A percentile compares a stretch with the other conserved stretches of the same genome.
Evolutionary conservation across 2,329 filamentous ascomycete species (phyloP).

Genomic region (Calonectria naviculata): DNA sequence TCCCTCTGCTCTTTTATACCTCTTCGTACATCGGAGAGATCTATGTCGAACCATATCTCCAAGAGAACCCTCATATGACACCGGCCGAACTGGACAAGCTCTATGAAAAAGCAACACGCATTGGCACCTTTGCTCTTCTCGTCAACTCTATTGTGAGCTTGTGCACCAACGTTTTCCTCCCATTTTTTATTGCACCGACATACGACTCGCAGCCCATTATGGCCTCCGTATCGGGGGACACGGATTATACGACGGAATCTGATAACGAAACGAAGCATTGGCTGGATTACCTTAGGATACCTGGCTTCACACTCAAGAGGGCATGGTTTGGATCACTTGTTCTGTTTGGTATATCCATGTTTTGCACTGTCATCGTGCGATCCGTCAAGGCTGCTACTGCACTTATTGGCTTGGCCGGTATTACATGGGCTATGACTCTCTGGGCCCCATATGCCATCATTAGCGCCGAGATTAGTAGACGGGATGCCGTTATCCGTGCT

Average conservation of each 20-base stretch:
- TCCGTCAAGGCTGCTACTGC: conserved; percentile 78
- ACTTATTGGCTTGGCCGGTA: conserved; percentile 83
- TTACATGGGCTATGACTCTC: conserved; percentile 91
- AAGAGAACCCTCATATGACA: conserved; percentile 81
- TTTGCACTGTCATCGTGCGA: conserved; percentile 82
- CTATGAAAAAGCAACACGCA: conserved; percentile 86
- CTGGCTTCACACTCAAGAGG: conserved; percentile 85
- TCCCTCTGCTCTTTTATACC: conserved; percentile 94
- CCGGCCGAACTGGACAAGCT: conserved; percentile 80
- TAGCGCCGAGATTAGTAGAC: conserved; percentile 87
- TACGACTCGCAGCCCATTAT: conserved; percentile 65
- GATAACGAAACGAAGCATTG: conserved; percentile 50
- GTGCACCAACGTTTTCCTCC: conserved; percentile 82
- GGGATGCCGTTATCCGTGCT: conserved; percentile 70
- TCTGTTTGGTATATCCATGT: conserved; percentile 86
- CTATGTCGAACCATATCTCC: conserved; percentile 86
- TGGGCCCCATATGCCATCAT: conserved; percentile 98
- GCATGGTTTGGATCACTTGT: conserved; percentile 88
- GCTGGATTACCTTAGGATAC: conserved; percentile 77
- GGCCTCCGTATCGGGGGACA: conserved; percentile 45
- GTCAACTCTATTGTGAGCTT: conserved; percentile 90
- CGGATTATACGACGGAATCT: conserved; percentile 44
- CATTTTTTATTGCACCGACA: conserved; percentile 86
- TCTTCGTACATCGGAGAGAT: conserved; percentile 95
- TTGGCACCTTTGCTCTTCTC: conserved; percentile 90